Evolutionary conservation across 2,329 filamentous ascomycete genomes (phyloP), one percentile per base, ranked within the genome.

Genomic region (Cladosporium sp.): DNA sequence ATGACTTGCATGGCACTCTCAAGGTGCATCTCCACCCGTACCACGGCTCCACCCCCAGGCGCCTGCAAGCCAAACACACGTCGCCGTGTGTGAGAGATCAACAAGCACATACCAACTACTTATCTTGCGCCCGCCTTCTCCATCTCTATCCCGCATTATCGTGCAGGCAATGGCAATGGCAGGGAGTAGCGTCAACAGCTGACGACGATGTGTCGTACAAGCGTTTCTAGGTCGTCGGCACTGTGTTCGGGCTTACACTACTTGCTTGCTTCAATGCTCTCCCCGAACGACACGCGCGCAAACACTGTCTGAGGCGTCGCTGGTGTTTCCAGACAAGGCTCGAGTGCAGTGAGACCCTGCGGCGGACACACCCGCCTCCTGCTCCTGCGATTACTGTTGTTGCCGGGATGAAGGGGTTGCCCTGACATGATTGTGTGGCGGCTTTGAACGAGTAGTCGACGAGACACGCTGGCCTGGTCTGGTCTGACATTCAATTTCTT

Each of bases 1-100:
- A 63, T 63, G 48, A 63, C 60, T 63, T 63, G 60, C 59, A 62
- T 61, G 25, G 43, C 18, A 26, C 58, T 10, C n/a, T n/a, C n/a
- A n/a, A 39, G 36, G 36, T 39, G 36, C 36, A 39, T n/a, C 36
- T 39, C 36, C 36, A 32, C 43, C 60, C 54, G 32, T 32, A 8
- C 48, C 28, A 28, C 5, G 46, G 30, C 60, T 54, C 60, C 43
- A 61, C 58, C 43, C 26, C 23, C 60, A 30, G 48, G 11, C 49
- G 34, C 21, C 14, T 21, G 16, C 32, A 54, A 28, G 36, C 60
- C 60, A 56, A 46, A 63, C 34, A 63, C 30, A 28, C 30, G 32
- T n/a, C 49, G 49, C 49, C 25, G n/a, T 28, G 18, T 63, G 49
- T 49, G 49, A 63, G 30, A 39, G 46, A 62, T 60, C 58, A 49